Base-by-base conservation (phyloP, 1,284 basidiomycete genomes). In the Farysia itapuensis region DNA sequence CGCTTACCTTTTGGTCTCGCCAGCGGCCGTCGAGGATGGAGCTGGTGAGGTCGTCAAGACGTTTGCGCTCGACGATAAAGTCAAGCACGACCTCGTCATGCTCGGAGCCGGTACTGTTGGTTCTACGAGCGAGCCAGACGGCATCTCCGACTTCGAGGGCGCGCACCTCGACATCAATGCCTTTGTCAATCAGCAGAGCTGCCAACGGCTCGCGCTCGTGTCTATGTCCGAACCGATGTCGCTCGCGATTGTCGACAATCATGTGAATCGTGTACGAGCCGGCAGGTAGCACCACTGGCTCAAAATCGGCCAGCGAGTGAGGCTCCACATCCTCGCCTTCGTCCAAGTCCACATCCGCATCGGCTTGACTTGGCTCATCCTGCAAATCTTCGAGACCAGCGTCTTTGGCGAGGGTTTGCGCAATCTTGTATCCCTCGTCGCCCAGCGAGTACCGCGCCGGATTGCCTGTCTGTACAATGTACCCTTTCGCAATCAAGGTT, bases 21-120 rank as follows among this genome's bases (percentile, higher is more conserved):
- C 82, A 84, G 15, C 83, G 70, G 4, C 81, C 81, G 50, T 83
- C 83, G 18, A 77, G 68, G 45, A 84, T 80, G 36, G 81, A 82
- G 8, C 49, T 66, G 23, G 77, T 77, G 33, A 84, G 53, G 72
- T 84, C 82, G 45, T 83, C 82, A 16, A 83, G 69, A 15, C 82
- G 58, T 61, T 84, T 84, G 37, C 82, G 71, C 74, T 84, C 83
- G 4, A 82, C 78, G 9, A 83, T 80, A 42, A 79, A 81, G 54
- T 84, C 82, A 28, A 84, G 70, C 14, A 82, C 81, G 48, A 80
- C 80, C 42, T 83, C 81, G 26, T 71, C 58, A 31, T 52, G 43
- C 22, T 68, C 67, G 1, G 49, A 37, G 2, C 73, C 71, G 15
- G 65, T 66, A 7, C 61, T 65, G 29, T 78, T 77, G 14, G 61